Conservation (phyloP, 257 asterid genomes). For the Craterostigma plantagineum region DNA sequence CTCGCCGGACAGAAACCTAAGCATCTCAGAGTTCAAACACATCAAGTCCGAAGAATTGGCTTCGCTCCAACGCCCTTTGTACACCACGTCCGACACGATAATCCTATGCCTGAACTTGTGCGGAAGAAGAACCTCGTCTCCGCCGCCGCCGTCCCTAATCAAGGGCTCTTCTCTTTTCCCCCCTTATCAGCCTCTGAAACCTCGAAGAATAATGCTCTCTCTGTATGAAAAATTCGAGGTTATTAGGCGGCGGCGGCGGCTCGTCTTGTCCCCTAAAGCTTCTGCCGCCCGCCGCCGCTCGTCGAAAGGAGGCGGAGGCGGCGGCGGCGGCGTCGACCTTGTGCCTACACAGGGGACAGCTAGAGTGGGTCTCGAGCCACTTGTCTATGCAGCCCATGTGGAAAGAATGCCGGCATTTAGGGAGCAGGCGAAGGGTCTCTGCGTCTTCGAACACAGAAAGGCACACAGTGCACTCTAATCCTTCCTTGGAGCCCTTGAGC, state of each 20-base stretch:
- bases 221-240: conserved; percentile 21
- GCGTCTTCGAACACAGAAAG: conserved; percentile 29
- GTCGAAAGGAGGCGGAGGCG: too few species aligned
- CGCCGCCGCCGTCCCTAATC: background rate
- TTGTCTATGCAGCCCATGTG: conserved; percentile 42
- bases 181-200: conserved; percentile 9
- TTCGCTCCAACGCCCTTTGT: conserved; percentile 48
- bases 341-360: conserved; percentile 52
- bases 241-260: conserved; percentile 10
- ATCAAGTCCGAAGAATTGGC: conserved; percentile 43
- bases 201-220: conserved; percentile 22
- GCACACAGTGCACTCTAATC: conserved; percentile 61
- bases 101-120: conserved; percentile 38
- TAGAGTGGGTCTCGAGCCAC: conserved; percentile 53
- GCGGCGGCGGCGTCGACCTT: conserved; percentile 18
- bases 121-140: background rate
- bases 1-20: conserved; percentile 19
- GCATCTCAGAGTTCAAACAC: conserved; percentile 37
- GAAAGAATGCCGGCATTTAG: conserved; percentile 46
- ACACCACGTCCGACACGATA: conserved; percentile 18
- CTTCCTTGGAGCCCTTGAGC: conserved; percentile 26
- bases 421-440: conserved; percentile 36
- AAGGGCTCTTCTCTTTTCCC: conserved; percentile 13
- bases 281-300: conserved; percentile 9
- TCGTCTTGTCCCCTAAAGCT: conserved; percentile 1